Base-by-base conservation (phyloP, 345 rosid species). In the Lumnitzera racemosa region DNA sequence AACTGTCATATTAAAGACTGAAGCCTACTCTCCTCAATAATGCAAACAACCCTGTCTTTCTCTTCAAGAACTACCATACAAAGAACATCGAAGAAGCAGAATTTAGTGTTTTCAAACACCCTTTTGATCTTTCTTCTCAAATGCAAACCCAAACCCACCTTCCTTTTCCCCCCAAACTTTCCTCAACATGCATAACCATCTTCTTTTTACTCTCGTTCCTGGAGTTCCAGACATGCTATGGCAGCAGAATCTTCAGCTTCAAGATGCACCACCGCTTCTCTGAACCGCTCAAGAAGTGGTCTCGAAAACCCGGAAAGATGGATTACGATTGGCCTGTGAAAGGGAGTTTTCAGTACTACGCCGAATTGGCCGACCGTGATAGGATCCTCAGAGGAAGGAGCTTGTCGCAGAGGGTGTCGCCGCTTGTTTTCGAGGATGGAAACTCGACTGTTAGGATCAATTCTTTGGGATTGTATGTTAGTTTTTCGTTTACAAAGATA, bases 221-320 rank as follows among this genome's bases (percentile, higher is more conserved):
- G 69, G 67, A 63, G 20, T 23, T 78, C 50, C 13, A 49, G 52
- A 70, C 65, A 70, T 70, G 76, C 72, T 50, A 75, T 67, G 80
- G 76, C 68, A 84, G 83, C 64, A 75, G 74, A 63, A 77, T 91
- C 83, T 87, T 92, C 78, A 79, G 76, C 67, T 87, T 89, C 81
- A 70, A 83, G 78, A 85, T 87, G 96, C 96, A 85, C 68, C 91
- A 82, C 67, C 80, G 84, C 43, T 87, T 72, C 86, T 83, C 94
- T 49, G 88, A 84, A 13, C 65, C 61, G 6, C 74, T 83, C 70
- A 81, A 81, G 80, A 73, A 76, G 56, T 79, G 84, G 89, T 76
- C 87, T 27, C 46, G 60, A 41, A 64, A 74, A 47, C 56, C 78
- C 6, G 73, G 82, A 2, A 59, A 73, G 49, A 72, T 68, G 9